A percentile compares a stretch with the other conserved stretches of the same genome.
These are phyloP conservation scores for Poronia punctata DNA, from an alignment of 495 filamentous ascomycete genomes.

Conservation along the genomic window DNA sequence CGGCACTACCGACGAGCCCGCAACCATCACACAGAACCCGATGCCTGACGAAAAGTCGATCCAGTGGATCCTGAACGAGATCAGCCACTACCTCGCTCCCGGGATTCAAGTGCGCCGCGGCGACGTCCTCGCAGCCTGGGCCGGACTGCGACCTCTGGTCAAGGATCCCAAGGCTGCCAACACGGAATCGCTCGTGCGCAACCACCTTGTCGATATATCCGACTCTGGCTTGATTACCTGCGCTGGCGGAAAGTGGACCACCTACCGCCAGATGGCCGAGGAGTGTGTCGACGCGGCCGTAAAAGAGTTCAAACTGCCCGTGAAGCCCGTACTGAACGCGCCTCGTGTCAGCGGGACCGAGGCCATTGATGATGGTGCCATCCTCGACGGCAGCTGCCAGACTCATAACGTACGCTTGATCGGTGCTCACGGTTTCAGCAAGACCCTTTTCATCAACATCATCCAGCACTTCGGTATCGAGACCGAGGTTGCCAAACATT, in stretches of 20 bases:
- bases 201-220: conserved; percentile 86
- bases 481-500: conserved; percentile 88
- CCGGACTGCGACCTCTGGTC: conserved; percentile 87
- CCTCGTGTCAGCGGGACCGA: conserved; percentile 77
- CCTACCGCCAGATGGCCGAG: conserved; percentile 98
- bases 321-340: conserved; percentile 49
- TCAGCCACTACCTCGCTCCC: conserved; percentile 81
- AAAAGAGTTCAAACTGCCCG: conserved; percentile 62
- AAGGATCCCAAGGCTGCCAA: conserved; percentile 91
- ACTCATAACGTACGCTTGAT: conserved; percentile 86
- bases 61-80: conserved; percentile 90
- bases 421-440: conserved; percentile 89
- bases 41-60: conserved; percentile 89
- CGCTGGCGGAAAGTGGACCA: conserved; percentile 99
- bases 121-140: conserved; percentile 94
- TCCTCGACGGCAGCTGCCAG: conserved; percentile 79
- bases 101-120: conserved; percentile 91
- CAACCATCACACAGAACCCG: conserved; percentile 73
- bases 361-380: conserved; percentile 62
- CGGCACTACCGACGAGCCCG: conserved; percentile 88
- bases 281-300: conserved; percentile 92
- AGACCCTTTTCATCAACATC: conserved; percentile 96
- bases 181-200: conserved; percentile 91
- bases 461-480: conserved; percentile 97
- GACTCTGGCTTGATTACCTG: conserved; percentile 82